These are phyloP conservation scores for Xylaria sp. DNA, from an alignment of 2,329 filamentous ascomycete species.

Conservation along the genomic window DNA sequence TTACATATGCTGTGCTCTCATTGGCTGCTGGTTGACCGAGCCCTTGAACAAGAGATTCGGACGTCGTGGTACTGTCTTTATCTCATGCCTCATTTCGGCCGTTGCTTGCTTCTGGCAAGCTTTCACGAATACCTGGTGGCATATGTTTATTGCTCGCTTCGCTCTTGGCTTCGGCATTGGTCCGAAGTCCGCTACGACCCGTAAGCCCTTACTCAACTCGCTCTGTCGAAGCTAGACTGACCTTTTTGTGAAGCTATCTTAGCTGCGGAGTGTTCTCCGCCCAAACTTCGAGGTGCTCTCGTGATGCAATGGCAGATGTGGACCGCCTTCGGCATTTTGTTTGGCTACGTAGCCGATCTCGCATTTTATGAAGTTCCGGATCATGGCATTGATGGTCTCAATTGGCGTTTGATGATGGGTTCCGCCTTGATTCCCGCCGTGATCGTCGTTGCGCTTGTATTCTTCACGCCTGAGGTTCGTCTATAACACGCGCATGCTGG, in stretches of 20 bases:
- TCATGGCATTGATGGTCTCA: constrained; percentile 64
- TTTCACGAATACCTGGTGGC: constrained; percentile 65
- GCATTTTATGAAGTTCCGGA: constrained; percentile 69
- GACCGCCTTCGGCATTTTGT: constrained; percentile 65
- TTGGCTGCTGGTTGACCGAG: constrained; percentile 79
- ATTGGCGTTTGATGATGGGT: constrained; percentile 77
- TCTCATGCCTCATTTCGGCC: constrained; percentile 72
- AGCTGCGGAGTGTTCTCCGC: constrained; percentile 74
- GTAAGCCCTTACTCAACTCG: constrained; percentile 38
- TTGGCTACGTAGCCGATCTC: constrained; percentile 70
- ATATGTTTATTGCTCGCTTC: constrained; percentile 78
- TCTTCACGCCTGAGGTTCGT: constrained; percentile 54
- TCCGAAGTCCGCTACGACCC: constrained; percentile 74
- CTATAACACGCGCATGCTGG: neutral
- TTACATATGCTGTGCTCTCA: constrained; percentile 73
- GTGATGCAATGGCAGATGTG: constrained; percentile 78
- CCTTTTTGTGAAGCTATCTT: constrained; percentile 64
- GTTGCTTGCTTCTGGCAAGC: constrained; percentile 64
- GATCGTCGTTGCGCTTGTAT: constrained; percentile 65
- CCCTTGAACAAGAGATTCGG: constrained; percentile 78
- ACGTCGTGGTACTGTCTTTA: constrained; percentile 76
- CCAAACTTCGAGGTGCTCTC: constrained; percentile 72
- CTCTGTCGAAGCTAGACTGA: neutral
- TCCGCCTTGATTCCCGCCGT: constrained; percentile 73
- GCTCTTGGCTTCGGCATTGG: constrained; percentile 77